Conservation (phyloP, 768 basidiomycete genomes). For the Polyporus arcularius region DNA sequence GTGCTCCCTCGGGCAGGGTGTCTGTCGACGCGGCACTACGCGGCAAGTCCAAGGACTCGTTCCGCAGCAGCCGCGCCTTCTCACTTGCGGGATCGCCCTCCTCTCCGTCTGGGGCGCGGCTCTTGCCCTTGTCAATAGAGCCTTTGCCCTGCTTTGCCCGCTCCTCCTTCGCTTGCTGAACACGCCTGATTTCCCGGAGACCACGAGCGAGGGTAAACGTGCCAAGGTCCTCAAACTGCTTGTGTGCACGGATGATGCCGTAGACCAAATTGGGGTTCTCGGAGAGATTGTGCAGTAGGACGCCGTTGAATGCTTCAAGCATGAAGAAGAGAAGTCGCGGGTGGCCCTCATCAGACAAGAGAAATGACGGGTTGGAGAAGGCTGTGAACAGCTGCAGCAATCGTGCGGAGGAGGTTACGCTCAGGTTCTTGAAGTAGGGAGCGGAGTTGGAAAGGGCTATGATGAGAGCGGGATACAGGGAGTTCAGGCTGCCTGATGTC, state of each 20-base stretch:
- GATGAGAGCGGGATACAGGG: conserved; percentile 89
- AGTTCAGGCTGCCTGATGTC: conserved; percentile 77
- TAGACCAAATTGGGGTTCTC: conserved; percentile 90
- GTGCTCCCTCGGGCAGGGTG: conserved; percentile 17
- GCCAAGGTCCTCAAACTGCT: conserved; percentile 85
- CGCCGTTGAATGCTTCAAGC: conserved; percentile 90
- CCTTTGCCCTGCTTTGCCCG: conserved; percentile 37
- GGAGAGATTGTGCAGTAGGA: conserved; percentile 74
- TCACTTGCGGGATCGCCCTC: conserved; percentile 52
- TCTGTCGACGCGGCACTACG: conserved; percentile 29
- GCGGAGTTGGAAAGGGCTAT: conserved; percentile 89
- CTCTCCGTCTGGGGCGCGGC: conserved; percentile 37
- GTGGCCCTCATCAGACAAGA: conserved; percentile 93
- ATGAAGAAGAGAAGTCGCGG: conserved; percentile 91
- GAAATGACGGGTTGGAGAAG: conserved; percentile 86
- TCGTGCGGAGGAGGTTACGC: conserved; percentile 78
- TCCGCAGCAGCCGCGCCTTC: conserved; percentile 66
- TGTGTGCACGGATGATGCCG: conserved; percentile 80
- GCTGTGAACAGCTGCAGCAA: conserved; percentile 89
- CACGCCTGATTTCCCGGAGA: conserved; percentile 79
- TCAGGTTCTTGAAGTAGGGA: conserved; percentile 81
- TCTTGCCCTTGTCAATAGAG: conserved; percentile 42
- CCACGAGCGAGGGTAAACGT: conserved; percentile 89
- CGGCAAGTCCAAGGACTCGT: conserved; percentile 38
- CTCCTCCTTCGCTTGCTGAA: conserved; percentile 73